phyloP scores from a whole-genome alignment of 2,329 filamentous ascomycete genomes.

The Scedosporium boydii region DNA sequence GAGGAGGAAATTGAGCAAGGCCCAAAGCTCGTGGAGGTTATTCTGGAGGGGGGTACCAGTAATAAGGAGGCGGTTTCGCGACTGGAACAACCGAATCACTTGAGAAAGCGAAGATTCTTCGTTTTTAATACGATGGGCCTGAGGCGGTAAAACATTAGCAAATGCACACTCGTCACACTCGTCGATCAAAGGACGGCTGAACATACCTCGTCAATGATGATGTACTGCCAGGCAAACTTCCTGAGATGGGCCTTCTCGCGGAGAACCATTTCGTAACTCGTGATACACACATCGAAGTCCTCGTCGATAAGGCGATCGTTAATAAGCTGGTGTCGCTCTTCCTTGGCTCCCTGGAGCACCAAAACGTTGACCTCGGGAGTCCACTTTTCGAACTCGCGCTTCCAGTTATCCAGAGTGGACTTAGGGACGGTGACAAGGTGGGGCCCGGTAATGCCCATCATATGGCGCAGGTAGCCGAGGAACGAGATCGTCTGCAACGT shows the following conservation, averaged over 20 bases:
- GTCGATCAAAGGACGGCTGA: neutral
- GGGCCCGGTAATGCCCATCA: constrained; percentile 80
- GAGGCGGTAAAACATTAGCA: constrained; percentile 4
- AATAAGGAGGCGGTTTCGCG: constrained; percentile 87
- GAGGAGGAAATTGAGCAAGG: constrained; percentile 91
- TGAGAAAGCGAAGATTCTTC: constrained; percentile 95
- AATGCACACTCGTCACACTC: neutral
- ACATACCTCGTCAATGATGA: constrained; percentile 80
- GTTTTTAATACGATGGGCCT: constrained; percentile 95
- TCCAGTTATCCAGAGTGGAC: constrained; percentile 97
- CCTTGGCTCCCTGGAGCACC: constrained; percentile 89
- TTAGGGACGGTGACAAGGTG: constrained; percentile 91
- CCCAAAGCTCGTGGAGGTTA: constrained; percentile 97
- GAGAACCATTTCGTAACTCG: constrained; percentile 97
- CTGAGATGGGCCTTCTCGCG: constrained; percentile 90
- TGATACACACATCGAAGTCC: constrained; percentile 96
- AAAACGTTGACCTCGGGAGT: constrained; percentile 92
- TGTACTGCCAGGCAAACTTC: constrained; percentile 99
- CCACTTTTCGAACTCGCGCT: constrained; percentile 87
- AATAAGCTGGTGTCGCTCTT: constrained; percentile 81
- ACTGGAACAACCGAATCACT: constrained; percentile 93
- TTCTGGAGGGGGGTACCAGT: constrained; percentile 96
- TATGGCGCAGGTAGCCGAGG: constrained; percentile 84
- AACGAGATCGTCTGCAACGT: constrained; percentile 97
- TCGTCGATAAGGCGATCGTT: constrained; percentile 86